Percentiles rank a stretch among this genome's conserved stretches.
These are phyloP conservation scores for Hansfordia pulvinata DNA, from an alignment of 2,329 filamentous ascomycete species.

Conservation along the genomic window DNA sequence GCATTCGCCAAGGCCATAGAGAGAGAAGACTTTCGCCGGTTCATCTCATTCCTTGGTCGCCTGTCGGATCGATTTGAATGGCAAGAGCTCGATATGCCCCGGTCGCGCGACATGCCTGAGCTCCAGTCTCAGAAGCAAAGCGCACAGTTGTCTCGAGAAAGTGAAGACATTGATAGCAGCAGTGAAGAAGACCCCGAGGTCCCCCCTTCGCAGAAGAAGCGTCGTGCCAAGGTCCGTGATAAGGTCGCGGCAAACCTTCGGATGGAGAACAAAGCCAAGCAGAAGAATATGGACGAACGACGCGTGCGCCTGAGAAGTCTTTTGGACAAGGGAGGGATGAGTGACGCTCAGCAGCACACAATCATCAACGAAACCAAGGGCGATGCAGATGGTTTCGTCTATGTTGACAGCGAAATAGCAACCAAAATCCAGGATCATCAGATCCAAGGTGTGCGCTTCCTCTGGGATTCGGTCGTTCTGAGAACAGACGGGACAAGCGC, in stretches of 20 bases:
- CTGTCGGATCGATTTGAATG: constrained; percentile 14
- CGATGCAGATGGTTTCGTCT: constrained; percentile 46
- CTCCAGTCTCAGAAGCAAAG: too few relatives aligned
- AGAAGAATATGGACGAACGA: neutral
- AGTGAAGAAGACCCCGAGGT: too few relatives aligned
- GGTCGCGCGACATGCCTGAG: constrained; percentile 4
- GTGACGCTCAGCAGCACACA: too few relatives aligned
- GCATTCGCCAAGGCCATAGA: too few relatives aligned
- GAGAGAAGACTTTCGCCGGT: neutral
- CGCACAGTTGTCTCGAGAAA: too few relatives aligned
- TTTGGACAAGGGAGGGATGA: too few relatives aligned
- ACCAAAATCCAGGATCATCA: constrained; percentile 65
- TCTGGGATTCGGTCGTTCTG: constrained; percentile 73
- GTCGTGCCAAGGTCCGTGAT: too few relatives aligned
- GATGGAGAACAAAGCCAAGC: neutral
- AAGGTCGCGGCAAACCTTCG: too few relatives aligned
- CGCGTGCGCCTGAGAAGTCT: too few relatives aligned
- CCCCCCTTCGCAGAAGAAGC: too few relatives aligned
- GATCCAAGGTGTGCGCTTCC: constrained; percentile 66
- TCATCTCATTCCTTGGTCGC: constrained; percentile 8
- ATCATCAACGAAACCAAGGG: constrained; percentile 56
- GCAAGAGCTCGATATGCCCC: neutral
- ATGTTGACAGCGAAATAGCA: constrained; percentile 51
- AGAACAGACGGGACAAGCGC: constrained; percentile 42
- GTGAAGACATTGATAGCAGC: too few relatives aligned